These are phyloP conservation scores for Ajuga reptans DNA, from an alignment of 305 asterid species.

Conservation along the genomic window DNA sequence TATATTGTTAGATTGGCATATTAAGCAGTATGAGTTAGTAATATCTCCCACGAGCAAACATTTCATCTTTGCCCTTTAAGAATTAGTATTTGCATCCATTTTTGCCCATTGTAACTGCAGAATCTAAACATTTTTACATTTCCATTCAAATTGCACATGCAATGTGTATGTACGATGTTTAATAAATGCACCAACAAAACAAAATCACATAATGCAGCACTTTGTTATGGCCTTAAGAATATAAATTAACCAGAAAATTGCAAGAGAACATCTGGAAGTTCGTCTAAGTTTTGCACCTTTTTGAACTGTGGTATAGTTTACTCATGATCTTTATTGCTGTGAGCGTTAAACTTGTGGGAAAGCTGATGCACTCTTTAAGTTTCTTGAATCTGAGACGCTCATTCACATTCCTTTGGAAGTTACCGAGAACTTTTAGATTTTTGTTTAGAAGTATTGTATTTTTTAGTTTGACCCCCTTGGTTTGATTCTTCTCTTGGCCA, in stretches of 20 bases:
- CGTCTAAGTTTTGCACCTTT: background rate
- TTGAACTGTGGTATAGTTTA: background rate
- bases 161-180: background rate
- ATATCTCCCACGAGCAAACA: background rate
- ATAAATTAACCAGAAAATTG: background rate
- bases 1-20: background rate
- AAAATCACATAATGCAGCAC: background rate
- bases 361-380: background rate
- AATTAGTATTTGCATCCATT: background rate
- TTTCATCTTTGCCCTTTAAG: background rate
- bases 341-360: background rate
- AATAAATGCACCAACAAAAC: background rate
- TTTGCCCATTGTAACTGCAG: background rate
- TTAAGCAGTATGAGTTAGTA: background rate
- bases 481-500: slow-evolving; percentile 14
- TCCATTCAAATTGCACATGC: background rate
- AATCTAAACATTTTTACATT: background rate
- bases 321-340: background rate
- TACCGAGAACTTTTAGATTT: background rate
- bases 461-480: slow-evolving; percentile 11
- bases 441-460: background rate
- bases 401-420: background rate
- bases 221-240: background rate
- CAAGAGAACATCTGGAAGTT: background rate
- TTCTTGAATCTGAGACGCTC: background rate